Evolutionary conservation across 768 basidiomycete genomes (phyloP), one percentile per base, ranked within the genome.

Genomic region (Pulveroboletus frians): DNA sequence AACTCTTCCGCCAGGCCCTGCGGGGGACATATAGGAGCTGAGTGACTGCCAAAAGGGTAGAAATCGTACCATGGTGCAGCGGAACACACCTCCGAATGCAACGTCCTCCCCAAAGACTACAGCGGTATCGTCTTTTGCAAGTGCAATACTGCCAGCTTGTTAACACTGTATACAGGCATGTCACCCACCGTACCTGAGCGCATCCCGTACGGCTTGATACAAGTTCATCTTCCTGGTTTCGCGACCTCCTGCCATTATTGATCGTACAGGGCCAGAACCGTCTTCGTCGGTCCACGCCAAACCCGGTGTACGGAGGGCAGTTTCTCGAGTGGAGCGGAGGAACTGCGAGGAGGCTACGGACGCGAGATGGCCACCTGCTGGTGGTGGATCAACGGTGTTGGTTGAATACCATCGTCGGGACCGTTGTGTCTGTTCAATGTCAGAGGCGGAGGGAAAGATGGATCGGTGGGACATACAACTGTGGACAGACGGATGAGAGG

Each of bases 141-240:
- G 69, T 5, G 89, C 88, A 51, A 88, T 91, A 49, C 91, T 91
- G 49, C 39, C 11, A n/a, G 13, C 13, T 18, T 27, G 41, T 67
- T 35, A 63, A 34, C 9, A 54, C 9, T 10, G 10, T 5, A 26
- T 39, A 42, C 15, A 2, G 18, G 34, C 10, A 18, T 15, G 6
- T 6, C 39, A 43, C 27, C 21, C 21, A 21, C 56, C 70, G 43
- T 58, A 86, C 88, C 85, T 85, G 73, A 96, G 79, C 3, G 91
- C 92, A 64, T 95, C 92, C 40, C 94, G 77, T 13, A 97, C 79
- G 1, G 94, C 89, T 64, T 96, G 93, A 67, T 92, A 96, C 56
- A 85, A 73, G 64, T 97, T 97, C 92, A 95, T 95, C 72, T 93
- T 92, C 56, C 91, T 80, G 18, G 91, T 94, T 68, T 92, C 88